Base-by-base conservation (phyloP, 2,329 filamentous ascomycete genomes). In the Colletotrichum sp. region DNA sequence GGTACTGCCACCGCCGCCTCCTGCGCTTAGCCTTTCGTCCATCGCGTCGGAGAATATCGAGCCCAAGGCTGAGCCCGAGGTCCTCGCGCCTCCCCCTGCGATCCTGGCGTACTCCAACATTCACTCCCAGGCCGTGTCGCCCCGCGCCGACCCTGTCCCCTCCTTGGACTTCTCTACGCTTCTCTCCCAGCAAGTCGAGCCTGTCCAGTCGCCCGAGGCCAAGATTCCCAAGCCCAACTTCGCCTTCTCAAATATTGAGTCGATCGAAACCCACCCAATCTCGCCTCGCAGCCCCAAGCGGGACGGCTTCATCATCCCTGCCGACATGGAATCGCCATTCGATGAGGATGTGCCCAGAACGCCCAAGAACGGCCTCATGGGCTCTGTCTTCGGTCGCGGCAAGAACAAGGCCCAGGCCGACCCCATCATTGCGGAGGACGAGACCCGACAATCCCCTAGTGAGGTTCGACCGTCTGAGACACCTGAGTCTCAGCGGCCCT, bases 401-500 rank as follows among this genome's bases (percentile, higher is more conserved):
- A 89, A 86, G 78, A 81, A 81, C 52, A 86, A 84, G 73, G 81
- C 83, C 25, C 79, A 84, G 3, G 77, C 81, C 6, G 82, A 84
- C 0, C 87, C 87, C 11, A 80, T 90, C 67, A 92, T 94, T 81
- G 91, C 91, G 5, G 92, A 94, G 80, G 93, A 94, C 79, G 90
- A 92, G 77, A 92, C 91, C 5, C 87, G 89, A 57, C 91, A 93
- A 78, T 89, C 89, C 48, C 87, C 86, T 16, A 84, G 83, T 27
- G 84, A 85, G 57, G 82, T 83, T 28, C 81, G 82, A 6, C 79
- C 86, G 68, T 80, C 85, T 8, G 87, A 88, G 78, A 88, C 87
- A 64, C 88, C 91, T 77, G 87, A 92, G 73, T 91, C 89, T 1
- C 88, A 91, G 79, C 86, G 86, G 19, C 91, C 90, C 1, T 89